Percentiles rank a stretch among this genome's conserved stretches.
Evolutionary conservation across 495 filamentous ascomycete genomes (phyloP).

Genomic region (Penicillium pancosmium): DNA sequence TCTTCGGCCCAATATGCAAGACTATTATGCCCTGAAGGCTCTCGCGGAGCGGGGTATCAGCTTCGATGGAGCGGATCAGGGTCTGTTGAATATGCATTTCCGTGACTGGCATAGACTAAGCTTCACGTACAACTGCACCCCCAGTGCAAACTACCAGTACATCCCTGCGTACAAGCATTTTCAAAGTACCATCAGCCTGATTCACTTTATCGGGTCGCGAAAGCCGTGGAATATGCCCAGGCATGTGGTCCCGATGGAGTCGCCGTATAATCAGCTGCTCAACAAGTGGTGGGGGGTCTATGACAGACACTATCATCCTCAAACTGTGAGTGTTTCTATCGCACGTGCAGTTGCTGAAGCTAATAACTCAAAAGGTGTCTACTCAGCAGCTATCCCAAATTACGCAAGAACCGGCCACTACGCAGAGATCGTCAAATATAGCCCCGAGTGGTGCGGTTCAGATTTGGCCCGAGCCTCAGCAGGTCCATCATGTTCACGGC

Average conservation of each 20-base stretch:
- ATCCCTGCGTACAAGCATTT: conserved; percentile 93
- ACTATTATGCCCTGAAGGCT: conserved; percentile 81
- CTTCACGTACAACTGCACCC: conserved; percentile 97
- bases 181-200: conserved; percentile 79
- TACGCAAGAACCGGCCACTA: background rate
- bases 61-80: conserved; percentile 98
- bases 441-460: background rate
- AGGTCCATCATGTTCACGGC: background rate
- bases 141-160: conserved; percentile 92
- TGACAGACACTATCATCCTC: conserved; percentile 73
- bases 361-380: conserved; percentile 25
- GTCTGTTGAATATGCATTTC: conserved; percentile 94
- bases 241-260: conserved; percentile 54
- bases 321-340: conserved; percentile 25
- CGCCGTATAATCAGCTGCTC: conserved; percentile 77
- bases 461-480: conserved; percentile 13
- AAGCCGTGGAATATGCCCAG: conserved; percentile 87
- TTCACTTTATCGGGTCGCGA: conserved; percentile 89
- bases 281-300: conserved; percentile 91
- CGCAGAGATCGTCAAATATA: background rate
- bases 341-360: background rate
- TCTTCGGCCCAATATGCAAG: conserved; percentile 80
- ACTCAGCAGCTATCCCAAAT: background rate
- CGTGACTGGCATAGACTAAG: conserved; percentile 82
- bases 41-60: conserved; percentile 85